Evolutionary conservation across 805 yeast species (phyloP).

Genomic region (Naumovozyma dairenensis): DNA sequence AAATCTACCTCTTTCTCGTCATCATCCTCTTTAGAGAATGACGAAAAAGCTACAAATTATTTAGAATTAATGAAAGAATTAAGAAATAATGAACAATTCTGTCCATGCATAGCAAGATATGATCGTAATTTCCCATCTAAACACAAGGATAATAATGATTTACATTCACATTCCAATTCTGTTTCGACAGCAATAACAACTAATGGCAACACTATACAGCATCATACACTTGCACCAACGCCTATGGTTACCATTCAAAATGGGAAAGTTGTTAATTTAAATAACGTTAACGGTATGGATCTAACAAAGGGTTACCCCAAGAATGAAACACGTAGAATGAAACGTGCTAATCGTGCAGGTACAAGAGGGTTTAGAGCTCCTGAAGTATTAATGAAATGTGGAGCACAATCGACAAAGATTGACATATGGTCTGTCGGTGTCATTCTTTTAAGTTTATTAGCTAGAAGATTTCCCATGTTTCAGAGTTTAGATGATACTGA

Average conservation of each 20-base stretch:
- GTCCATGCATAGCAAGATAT: slow-evolving; percentile 46
- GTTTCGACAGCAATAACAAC: background rate
- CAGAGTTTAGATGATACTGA: slow-evolving; percentile 90
- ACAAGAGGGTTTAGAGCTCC: slow-evolving; percentile 94
- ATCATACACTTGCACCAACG: slow-evolving; percentile 1
- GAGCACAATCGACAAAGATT: slow-evolving; percentile 68
- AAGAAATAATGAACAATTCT: slow-evolving; percentile 30
- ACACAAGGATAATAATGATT: no score
- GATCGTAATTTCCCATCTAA: background rate
- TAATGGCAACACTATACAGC: background rate
- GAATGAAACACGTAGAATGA: slow-evolving; percentile 77
- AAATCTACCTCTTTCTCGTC: background rate
- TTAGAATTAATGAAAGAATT: slow-evolving; percentile 9
- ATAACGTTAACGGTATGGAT: slow-evolving; percentile 29
- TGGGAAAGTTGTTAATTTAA: slow-evolving; percentile 24
- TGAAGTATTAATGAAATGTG: slow-evolving; percentile 79
- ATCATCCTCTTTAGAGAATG: background rate
- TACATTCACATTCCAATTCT: background rate
- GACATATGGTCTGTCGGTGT: slow-evolving; percentile 94
- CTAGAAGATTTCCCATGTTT: slow-evolving; percentile 84
- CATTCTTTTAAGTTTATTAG: slow-evolving; percentile 64
- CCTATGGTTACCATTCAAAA: slow-evolving; percentile 26
- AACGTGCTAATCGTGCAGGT: slow-evolving; percentile 95
- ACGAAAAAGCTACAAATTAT: slow-evolving; percentile 7
- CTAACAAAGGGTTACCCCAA: slow-evolving; percentile 64